Evolutionary conservation across 192 early-diverging fungal species (phyloP), one percentile per base, ranked within the genome.

Genomic region (Thamnidium elegans): DNA sequence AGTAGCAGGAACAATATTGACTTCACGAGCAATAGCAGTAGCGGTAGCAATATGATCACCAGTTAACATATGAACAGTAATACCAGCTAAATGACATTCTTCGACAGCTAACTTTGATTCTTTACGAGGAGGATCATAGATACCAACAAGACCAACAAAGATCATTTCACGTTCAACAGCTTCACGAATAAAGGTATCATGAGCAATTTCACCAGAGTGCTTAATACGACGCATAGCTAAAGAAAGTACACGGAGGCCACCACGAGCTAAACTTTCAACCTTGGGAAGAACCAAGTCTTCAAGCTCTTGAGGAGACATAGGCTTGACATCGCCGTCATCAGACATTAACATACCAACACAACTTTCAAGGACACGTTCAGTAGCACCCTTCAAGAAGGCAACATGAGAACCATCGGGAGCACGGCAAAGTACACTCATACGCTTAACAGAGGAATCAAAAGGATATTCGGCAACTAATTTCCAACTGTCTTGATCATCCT

Each of bases 51-150:
- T 85, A 70, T 98, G 96, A 65, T 98, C 94, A 61, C 95, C 94
- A 3, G 96, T 98, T 53, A 97, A 83, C 94, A 98, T 98, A 51
- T 94, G 88, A 43, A 98, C 96, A 47, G 86, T 84, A 72, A 98
- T 94, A 32, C 96, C 96, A 11, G 96, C 94, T n/a, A 78, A 69
- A 60, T 94, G 90, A 67, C 96, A 96, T 59, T 84, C 84, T 64
- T 81, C 67, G 19, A 89, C 86, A 46, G 87, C 85, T 14, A 76
- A 80, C 31, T 79, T 66, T 3, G 87, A 88, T 70, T 89, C 87
- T 13, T 81, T 74, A 7, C 89, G 86, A 45, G 96, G 92, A 23
- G 96, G 96, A 66, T 96, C 96, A 69, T 95, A 93, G 52, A 97
- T 86, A 42, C 94, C 95, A 69, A 94, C 91, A 32, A 97, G 79